Conservation (phyloP, 805 yeast genomes). For the Saccharomycopsis amapae region DNA sequence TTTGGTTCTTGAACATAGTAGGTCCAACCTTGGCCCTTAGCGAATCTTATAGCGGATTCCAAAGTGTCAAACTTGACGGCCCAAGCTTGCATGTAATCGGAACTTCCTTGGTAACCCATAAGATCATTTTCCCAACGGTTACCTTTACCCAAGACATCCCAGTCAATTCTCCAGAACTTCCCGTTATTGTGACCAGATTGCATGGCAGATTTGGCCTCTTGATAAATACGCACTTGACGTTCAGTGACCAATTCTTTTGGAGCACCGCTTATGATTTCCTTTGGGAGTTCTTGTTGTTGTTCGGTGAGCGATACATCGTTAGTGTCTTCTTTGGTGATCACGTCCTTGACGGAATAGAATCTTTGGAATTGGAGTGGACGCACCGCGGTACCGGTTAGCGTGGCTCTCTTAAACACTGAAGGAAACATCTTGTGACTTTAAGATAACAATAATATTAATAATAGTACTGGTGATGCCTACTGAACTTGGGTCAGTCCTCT, state of each 20-base stretch:
- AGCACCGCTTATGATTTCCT: slow-evolving; percentile 70
- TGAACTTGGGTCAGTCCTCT: too few relatives aligned
- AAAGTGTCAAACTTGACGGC: slow-evolving; percentile 64
- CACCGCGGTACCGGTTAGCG: too few relatives aligned
- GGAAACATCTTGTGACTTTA: too few relatives aligned
- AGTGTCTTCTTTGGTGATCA: slow-evolving; percentile 5
- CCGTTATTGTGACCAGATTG: slow-evolving; percentile 52
- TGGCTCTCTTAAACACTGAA: too few relatives aligned
- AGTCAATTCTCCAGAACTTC: slow-evolving; percentile 65
- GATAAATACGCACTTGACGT: slow-evolving; percentile 69
- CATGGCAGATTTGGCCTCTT: slow-evolving; percentile 74
- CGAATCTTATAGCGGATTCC: slow-evolving; percentile 73
- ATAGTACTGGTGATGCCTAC: too few relatives aligned
- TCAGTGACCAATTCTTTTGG: slow-evolving; percentile 52
- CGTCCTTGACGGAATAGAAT: too few relatives aligned
- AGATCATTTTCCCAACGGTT: slow-evolving; percentile 87
- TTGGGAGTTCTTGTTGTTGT: slow-evolving; percentile 31
- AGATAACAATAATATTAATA: too few relatives aligned
- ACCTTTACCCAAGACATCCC: slow-evolving; percentile 72
- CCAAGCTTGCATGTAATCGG: slow-evolving; percentile 66
- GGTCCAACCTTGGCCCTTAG: slow-evolving; percentile 81
- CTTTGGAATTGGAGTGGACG: too few relatives aligned
- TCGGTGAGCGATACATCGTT: slow-evolving; percentile 10
- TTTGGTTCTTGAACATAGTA: slow-evolving; percentile 79
- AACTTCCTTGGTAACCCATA: slow-evolving; percentile 76